Evolutionary conservation across 768 basidiomycete genomes (phyloP), one percentile per base, ranked within the genome.

Genomic region (Leccinum obscurum): DNA sequence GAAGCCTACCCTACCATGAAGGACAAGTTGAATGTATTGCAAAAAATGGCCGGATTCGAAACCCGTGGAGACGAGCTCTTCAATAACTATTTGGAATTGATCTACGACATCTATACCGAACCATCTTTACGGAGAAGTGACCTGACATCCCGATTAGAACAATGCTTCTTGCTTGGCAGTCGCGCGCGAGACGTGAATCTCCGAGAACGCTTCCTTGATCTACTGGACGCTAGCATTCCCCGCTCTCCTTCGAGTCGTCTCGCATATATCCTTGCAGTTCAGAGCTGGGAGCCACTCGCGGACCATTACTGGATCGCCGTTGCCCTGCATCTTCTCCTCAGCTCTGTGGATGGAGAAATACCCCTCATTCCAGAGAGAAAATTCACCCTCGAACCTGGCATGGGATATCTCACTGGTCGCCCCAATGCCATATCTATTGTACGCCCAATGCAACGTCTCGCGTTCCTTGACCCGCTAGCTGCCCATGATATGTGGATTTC

Each of bases 301-400:
- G 94, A 96, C 61, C 85, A 91, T 57, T 93, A 97, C 67, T 99
- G 97, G 97, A 88, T 95, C 35, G 88, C 91, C 64, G 82, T 98
- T 20, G 93, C 95, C 15, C 78, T 98, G 28, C 90, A 96, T 68
- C 85, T 98, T 35, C 77, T 98, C 9, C 83, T 98, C 17, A 92
- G 93, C n/a, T 78, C 83, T n/a, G 77, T 84, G 15, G 83, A 85
- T 55, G 68, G 68, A 5, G 83, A 83, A 44, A 56, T 68, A 32
- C 66, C 69, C 58, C 77, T 74, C 72, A 82, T 72, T 57, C 77
- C 67, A 14, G 76, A 83, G 71, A 58, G 80, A 75, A 73, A 78
- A 70, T 60, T 75, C 62, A 60, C 68, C 62, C 61, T 76, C 70
- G 67, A 78, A 62, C 62, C 72, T 57, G 39, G 61, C 62, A 57